Evolutionary conservation across 1,284 basidiomycete genomes (phyloP), one percentile per base, ranked within the genome.

Genomic region (Sporisorium scitamineum): DNA sequence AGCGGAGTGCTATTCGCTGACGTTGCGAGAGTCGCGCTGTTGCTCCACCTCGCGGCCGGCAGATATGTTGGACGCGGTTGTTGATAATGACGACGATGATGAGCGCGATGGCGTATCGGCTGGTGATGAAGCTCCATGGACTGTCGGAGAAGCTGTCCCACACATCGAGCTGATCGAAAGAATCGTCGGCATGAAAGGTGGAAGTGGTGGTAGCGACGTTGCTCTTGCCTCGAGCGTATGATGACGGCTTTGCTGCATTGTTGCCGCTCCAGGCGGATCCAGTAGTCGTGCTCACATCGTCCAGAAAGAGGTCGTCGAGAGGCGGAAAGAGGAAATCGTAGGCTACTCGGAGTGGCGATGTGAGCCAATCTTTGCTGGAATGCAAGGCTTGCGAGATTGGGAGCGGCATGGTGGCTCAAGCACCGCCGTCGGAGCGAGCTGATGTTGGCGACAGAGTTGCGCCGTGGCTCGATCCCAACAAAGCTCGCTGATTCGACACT

Each of bases 51-150:
- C 79, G 47, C 10, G 82, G 81, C 1, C 81, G 65, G 59, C 82
- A 84, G 44, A 84, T 78, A 60, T 84, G 81, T 31, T 81, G 77
- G 8, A 84, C 79, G 4, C 82, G 72, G 45, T 84, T 83, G 48
- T 74, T 75, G 42, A 82, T 34, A 26, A 82, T 71, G 8, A 76
- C 79, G 41, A 82, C 73, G 24, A 71, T 53, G 26, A 77, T 54
- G n/a, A 84, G 64, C 3, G 76, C 72, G 24, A 80, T 32, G 8
- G 76, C 59, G 41, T 81, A 84, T 3, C 81, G 78, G 20, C 81
- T 82, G 32, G 73, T 70, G 20, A 83, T 47, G 37, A 83, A 83
- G 53, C 72, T 74, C 72, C 78, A 76, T 0, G 80, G 76, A 27
- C 70, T 77, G 44, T 79, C 74, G 16, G 60, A 50, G 47, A 79